These are phyloP conservation scores for Debaryomyces udenii DNA, from an alignment of 1,139 yeast genomes.

Conservation along the genomic window DNA sequence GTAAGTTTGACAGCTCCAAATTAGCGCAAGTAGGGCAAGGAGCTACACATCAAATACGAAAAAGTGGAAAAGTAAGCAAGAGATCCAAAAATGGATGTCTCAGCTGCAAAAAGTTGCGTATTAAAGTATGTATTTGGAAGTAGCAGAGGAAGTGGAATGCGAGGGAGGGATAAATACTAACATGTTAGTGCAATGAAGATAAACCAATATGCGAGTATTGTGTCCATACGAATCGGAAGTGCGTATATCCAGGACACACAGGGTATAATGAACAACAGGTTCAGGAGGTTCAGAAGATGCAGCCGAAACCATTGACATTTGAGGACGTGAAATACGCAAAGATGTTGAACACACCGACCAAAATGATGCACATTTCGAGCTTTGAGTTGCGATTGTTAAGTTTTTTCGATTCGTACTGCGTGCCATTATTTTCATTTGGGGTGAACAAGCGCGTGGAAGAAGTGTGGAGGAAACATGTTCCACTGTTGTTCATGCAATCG, in stretches of 20 bases:
- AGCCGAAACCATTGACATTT: neutral
- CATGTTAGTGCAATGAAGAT: conserved; percentile 36
- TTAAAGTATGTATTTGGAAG: conserved; percentile 24
- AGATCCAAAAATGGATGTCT: conserved; percentile 35
- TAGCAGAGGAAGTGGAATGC: neutral
- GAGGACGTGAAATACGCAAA: conserved; percentile 9
- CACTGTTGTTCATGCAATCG: conserved; percentile 26
- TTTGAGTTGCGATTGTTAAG: conserved; percentile 35
- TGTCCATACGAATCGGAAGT: conserved; percentile 31
- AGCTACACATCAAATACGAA: no score
- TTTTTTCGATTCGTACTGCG: conserved; percentile 33
- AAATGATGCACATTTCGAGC: conserved; percentile 27
- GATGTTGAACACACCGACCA: conserved; percentile 17
- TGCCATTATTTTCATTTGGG: conserved; percentile 28
- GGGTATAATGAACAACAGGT: conserved; percentile 4
- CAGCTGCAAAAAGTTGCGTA: conserved; percentile 34
- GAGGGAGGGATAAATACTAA: conserved; percentile 13
- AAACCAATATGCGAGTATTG: conserved; percentile 45
- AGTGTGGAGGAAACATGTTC: conserved; percentile 33
- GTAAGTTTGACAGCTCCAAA: no score
- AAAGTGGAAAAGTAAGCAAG: conserved; percentile 8
- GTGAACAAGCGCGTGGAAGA: conserved; percentile 24
- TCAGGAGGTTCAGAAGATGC: neutral
- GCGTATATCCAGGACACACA: conserved; percentile 26
- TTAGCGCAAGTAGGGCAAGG: no score